Evolutionary conservation across 768 basidiomycete genomes (phyloP), one percentile per base, ranked within the genome.

Genomic region (Suillus sp.): DNA sequence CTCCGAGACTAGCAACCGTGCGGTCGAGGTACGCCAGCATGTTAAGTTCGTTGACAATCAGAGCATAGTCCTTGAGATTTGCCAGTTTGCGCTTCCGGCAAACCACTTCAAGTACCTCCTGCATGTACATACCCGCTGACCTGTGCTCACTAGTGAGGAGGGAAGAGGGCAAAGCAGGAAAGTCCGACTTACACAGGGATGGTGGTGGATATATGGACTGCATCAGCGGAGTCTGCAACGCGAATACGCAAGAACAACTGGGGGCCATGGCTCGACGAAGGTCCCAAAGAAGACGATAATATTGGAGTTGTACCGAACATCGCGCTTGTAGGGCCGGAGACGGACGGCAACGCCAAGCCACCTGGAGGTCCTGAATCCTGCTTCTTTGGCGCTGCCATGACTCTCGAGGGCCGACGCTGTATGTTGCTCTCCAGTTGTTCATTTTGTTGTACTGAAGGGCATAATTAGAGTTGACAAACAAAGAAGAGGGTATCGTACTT

Each of bases 91-190:
- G 84, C 70, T 85, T 86, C 42, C 84, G 81, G 72, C 92, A 94
- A 1, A 93, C 89, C 25, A 88, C 80, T 65, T 97, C 96, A 27
- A 97, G 83, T 1, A 93, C 93, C 74, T 99, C 96, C 69, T 96
- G 95, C 86, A 98, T 91, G 74, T 99, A 99, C 90, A 95, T 97
- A 10, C 92, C 94, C 16, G 92, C 88, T 10, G 94, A 88, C 6
- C 90, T 93, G 69, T 45, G 20, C 18, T 42, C 20, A 34, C 18
- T 34, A 5, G 34, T 54, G 42, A 11, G 64, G 0, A 22, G 35
- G 9, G 37, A 30, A 56, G 54, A 65, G 56, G 4, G 51, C 22
- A 35, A 40, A 48, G 45, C 2, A 37, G 45, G 32, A 35, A 10
- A 30, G 11, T 0, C 6, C 37, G n/a, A 80, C 92, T 61, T 83